phyloP scores from a whole-genome alignment of 2,329 filamentous ascomycete genomes.

The Dryadomyces sulphureus region DNA sequence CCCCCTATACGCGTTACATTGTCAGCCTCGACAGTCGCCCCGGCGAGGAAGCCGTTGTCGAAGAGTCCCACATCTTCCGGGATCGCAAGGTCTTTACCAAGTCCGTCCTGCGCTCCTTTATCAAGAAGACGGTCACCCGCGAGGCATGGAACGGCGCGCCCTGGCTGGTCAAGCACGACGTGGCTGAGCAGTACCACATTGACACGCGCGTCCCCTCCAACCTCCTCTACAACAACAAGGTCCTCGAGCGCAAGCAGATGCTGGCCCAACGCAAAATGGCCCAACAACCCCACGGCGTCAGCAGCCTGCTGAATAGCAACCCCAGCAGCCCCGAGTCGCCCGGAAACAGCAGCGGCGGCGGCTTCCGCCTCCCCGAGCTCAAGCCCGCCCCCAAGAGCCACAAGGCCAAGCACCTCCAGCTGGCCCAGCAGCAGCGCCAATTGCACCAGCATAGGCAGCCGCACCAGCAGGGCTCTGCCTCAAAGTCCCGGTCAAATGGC shows the following conservation, averaged over 20 bases:
- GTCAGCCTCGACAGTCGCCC: slow-evolving; percentile 57
- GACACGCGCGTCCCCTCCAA: slow-evolving; percentile 74
- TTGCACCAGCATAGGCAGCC: slow-evolving; percentile 17
- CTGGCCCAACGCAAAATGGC: slow-evolving; percentile 49
- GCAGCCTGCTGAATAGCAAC: slow-evolving; percentile 23
- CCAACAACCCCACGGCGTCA: slow-evolving; percentile 26
- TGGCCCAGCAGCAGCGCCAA: slow-evolving; percentile 22
- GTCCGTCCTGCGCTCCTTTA: slow-evolving; percentile 80
- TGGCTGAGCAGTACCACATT: slow-evolving; percentile 70
- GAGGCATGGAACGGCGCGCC: slow-evolving; percentile 94
- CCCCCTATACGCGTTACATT: slow-evolving; percentile 65
- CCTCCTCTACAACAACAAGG: slow-evolving; percentile 65
- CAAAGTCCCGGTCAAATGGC: slow-evolving; percentile 12
- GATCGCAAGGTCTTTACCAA: slow-evolving; percentile 92
- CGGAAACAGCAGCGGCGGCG: slow-evolving; percentile 23
- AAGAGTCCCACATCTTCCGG: slow-evolving; percentile 68
- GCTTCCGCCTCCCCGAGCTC: slow-evolving; percentile 51
- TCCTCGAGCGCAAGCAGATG: slow-evolving; percentile 60
- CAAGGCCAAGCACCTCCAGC: slow-evolving; percentile 32
- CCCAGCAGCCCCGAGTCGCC: slow-evolving; percentile 17
- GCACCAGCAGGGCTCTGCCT: slow-evolving; percentile 19
- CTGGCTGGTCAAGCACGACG: slow-evolving; percentile 81
- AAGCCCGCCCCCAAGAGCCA: slow-evolving; percentile 59
- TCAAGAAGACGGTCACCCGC: slow-evolving; percentile 84
- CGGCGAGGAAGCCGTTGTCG: slow-evolving; percentile 61